Percentiles rank a stretch among this genome's conserved stretches.
Conservation (phyloP, 441 rosid genomes). For the Brassica balearica region DNA sequence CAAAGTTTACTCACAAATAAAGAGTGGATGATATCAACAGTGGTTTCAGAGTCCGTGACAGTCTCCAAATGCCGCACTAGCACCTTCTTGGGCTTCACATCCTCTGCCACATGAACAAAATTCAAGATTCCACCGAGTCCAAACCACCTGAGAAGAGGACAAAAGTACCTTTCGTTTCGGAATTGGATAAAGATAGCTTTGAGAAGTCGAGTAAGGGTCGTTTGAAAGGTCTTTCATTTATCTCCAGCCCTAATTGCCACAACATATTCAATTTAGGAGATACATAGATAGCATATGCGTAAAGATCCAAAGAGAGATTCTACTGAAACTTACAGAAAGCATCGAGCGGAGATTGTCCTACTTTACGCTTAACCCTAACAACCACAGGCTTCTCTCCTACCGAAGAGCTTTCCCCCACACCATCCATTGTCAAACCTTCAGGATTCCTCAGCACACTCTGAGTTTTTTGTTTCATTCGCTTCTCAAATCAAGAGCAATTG, state of each 20-base stretch:
- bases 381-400: constrained; percentile 64
- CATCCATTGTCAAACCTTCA: constrained; percentile 51
- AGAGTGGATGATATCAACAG: constrained; percentile 57
- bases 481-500: background rate
- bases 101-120: constrained; percentile 45
- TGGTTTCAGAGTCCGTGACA: constrained; percentile 49
- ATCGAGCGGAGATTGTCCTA: constrained; percentile 59
- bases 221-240: constrained; percentile 81
- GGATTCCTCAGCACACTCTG: background rate
- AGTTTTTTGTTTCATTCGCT: background rate
- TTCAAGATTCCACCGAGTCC: background rate
- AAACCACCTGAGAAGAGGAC: background rate
- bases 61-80: constrained; percentile 82
- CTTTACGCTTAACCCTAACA: constrained; percentile 91
- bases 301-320: constrained; percentile 2
- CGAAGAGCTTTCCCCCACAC: constrained; percentile 52
- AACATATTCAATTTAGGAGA: background rate
- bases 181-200: constrained; percentile 62
- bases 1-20: constrained; percentile 57
- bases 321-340: constrained; percentile 68
- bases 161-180: constrained; percentile 53
- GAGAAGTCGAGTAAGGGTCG: constrained; percentile 63
- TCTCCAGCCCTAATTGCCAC: constrained; percentile 80
- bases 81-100: constrained; percentile 66
- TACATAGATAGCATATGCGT: background rate